Evolutionary conservation across 176 grass and related monocot species (phyloP), one percentile per base, ranked within the genome.

Genomic region (Cocos nucifera): DNA sequence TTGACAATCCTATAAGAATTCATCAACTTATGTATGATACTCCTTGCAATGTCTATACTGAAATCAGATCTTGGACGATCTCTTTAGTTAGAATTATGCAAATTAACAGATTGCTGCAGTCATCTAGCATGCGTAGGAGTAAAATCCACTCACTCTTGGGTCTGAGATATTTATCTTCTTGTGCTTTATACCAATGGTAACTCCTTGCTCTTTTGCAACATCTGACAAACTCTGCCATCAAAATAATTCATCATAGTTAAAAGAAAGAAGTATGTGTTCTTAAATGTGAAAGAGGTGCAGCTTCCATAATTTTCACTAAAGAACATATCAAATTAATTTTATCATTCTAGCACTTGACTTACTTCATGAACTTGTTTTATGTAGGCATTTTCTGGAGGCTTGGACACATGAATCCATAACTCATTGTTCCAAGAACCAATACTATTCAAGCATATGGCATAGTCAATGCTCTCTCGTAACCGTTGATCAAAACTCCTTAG

Each of bases 121-220:
- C 9, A 44, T 44, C 6, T 44, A 44, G 20, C 61, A 79, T 52
- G 55, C 56, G 58, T 35, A 56, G 73, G 23, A 58, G 76, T 21
- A 39, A 16, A 20, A 57, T 24, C 17, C 56, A 75, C 88, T 73
- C 79, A 98, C 93, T 69, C 93, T 77, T 70, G 88, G 74, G 62
- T 98, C 85, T 17, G 93, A 98, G 51, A 98, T 83, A 65, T 98
- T 98, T 63, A 98, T 98, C 77, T 98, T 98, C 82, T 98, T 98
- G 70, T 98, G 93, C 79, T 92, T 98, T 70, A 98, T 70, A 63
- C 79, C 80, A 62, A 98, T 58, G 67, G 84, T 85, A 85, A 98
- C 69, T 20, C 79, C 84, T 70, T 92, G 80, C 66, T 89, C 76
- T 69, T 83, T 88, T 56, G 87, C 89, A 63, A 92, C 79, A 48